Percentiles rank a stretch among this genome's conserved stretches.
These are phyloP conservation scores for Coemansia sp. DNA, from an alignment of 192 early-diverging fungal species.

Conservation along the genomic window DNA sequence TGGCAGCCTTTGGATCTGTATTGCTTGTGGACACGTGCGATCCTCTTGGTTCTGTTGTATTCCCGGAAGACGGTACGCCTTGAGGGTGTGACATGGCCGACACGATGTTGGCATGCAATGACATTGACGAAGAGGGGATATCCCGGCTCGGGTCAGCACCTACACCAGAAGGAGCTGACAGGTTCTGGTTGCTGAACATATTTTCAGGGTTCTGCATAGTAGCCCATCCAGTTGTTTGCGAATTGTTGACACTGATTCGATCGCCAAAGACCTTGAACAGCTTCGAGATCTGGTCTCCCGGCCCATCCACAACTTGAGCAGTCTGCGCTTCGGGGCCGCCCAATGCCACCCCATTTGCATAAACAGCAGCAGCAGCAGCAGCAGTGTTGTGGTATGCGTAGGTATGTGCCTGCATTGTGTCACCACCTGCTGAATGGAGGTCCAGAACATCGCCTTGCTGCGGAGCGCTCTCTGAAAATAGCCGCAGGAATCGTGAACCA, in stretches of 20 bases:
- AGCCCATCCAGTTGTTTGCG: neutral
- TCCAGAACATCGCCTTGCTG: constrained; percentile 3
- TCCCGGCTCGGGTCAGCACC: neutral
- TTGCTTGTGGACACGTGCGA: neutral
- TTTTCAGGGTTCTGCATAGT: neutral
- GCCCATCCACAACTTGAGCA: neutral
- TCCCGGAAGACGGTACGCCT: neutral
- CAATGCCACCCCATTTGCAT: constrained; percentile 2
- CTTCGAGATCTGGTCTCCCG: constrained; percentile 42
- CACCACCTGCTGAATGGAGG: neutral
- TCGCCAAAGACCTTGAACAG: constrained; percentile 52
- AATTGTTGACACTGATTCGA: constrained; percentile 38
- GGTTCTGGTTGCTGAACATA: neutral
- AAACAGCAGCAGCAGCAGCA: neutral
- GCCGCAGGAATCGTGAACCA: constrained; percentile 48
- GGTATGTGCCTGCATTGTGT: neutral
- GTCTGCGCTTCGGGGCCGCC: neutral
- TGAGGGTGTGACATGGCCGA: constrained; percentile 5
- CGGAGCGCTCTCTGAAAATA: constrained; percentile 32
- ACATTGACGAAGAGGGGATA: neutral
- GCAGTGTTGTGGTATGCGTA: constrained; percentile 1
- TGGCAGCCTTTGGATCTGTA: neutral
- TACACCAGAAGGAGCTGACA: neutral
- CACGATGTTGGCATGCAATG: neutral
- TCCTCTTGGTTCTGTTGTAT: neutral